Percentiles rank a stretch among this genome's conserved stretches.
Conservation (phyloP, 768 basidiomycete genomes). For the Auricularia heimuer region DNA sequence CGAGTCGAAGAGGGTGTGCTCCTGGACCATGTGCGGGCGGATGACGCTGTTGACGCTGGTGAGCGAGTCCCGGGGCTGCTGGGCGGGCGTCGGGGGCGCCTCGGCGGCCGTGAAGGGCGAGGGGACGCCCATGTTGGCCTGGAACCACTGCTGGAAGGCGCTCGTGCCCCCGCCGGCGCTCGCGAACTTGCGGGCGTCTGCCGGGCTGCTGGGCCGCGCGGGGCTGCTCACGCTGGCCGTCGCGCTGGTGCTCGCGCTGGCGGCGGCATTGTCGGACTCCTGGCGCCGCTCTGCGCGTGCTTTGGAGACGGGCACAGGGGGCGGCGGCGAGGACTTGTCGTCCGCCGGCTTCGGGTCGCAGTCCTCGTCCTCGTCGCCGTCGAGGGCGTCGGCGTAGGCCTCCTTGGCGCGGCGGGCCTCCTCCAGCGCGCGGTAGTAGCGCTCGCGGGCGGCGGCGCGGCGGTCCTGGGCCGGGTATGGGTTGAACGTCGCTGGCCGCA, state of each 20-base stretch:
- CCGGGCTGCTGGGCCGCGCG: background rate
- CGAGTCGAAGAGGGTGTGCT: background rate
- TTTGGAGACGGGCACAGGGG: too few species aligned
- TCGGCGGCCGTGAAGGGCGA: background rate
- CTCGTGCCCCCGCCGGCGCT: background rate
- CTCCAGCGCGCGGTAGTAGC: background rate
- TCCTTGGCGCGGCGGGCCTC: background rate
- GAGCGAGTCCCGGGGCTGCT: background rate
- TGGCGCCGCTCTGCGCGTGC: too few species aligned
- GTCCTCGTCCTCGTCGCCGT: background rate
- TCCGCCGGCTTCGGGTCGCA: background rate
- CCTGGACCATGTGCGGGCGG: too few species aligned
- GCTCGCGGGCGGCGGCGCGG: background rate
- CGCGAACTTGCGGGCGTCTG: background rate
- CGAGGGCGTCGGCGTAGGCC: background rate
- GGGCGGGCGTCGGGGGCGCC: background rate
- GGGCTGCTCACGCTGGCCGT: background rate
- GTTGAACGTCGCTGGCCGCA: background rate
- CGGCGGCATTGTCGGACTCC: too few species aligned
- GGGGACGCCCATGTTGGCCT: background rate
- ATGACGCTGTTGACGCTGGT: too few species aligned
- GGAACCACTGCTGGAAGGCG: background rate
- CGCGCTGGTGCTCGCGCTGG: background rate
- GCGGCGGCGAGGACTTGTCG: background rate
- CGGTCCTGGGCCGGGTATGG: background rate